These are phyloP conservation scores for Fusarium camptoceras DNA, from an alignment of 2,329 filamentous ascomycete species.

Conservation along the genomic window DNA sequence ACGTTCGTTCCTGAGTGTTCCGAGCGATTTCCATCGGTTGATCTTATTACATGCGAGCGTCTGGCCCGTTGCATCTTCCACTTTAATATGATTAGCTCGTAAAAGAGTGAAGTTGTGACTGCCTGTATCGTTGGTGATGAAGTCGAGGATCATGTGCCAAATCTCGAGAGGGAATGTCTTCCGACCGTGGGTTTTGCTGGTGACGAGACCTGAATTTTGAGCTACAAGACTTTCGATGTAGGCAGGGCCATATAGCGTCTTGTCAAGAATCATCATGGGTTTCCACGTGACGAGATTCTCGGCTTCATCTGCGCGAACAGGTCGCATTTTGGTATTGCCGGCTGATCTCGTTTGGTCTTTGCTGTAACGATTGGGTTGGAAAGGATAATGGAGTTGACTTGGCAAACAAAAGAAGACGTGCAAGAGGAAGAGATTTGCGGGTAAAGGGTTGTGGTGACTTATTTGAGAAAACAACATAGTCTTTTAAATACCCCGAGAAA, in stretches of 20 bases:
- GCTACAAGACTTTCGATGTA: background rate
- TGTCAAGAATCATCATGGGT: background rate
- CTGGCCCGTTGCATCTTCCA: rapidly evolving
- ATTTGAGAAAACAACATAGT: background rate
- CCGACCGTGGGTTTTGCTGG: background rate
- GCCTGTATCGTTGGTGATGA: rapidly evolving
- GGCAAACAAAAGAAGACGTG: background rate
- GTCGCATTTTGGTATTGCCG: background rate
- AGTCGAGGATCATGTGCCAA: background rate
- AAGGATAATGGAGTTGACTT: no score
- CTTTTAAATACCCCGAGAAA: no score
- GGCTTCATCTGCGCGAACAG: background rate
- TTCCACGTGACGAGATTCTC: background rate
- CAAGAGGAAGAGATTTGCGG: rapidly evolving
- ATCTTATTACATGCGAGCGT: background rate
- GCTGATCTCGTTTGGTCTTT: background rate
- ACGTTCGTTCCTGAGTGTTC: rapidly evolving
- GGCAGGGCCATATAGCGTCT: background rate
- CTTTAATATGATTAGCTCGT: background rate
- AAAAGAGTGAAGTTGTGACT: background rate
- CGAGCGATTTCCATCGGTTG: background rate
- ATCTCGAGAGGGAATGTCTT: conserved; percentile 1
- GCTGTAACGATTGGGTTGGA: background rate
- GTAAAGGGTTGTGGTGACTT: background rate
- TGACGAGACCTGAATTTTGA: background rate